Base-by-base conservation (phyloP, 148 eudicot species). In the Bassia scoparia region DNA sequence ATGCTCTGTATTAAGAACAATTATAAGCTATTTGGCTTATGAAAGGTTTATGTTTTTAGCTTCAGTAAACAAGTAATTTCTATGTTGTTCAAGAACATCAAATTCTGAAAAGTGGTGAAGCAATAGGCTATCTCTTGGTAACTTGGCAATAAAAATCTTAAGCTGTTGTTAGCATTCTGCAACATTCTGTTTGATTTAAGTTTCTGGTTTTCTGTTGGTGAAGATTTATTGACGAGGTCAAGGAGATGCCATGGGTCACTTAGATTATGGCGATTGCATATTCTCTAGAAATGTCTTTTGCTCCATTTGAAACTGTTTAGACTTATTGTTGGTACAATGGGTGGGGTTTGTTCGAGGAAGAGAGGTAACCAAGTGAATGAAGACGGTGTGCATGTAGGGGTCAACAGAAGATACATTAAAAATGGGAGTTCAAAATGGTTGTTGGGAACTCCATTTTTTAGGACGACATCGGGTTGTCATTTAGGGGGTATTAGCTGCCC, bases 391-490 rank as follows among this genome's bases (percentile, higher is more conserved):
- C 79, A 74, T 21, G 43, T 61, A 59, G 79, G 76, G 54, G 70
- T 68, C 23, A 76, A 67, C 33, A 56, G 80, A 72, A 72, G 80
- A 38, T 80, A 80, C 66, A 59, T 56, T 66, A 80, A 80, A 62
- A 80, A 80, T 80, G 83, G 83, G 58, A 80, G 83, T 58, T 80
- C 83, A 5, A 80, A 80, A 72, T 80, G 83, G 83, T 80, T 80
- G 48, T 26, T 76, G 74, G 83, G 83, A 60, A 80, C 83, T 54
- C 80, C 83, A 26, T 80, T 69, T 33, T 80, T 61, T 41, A 80
- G 83, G 72, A 58, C 68, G n/a, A 64, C 76, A 31, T 80, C 77
- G 37, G 72, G 73, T 52, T 38, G 30, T 49, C 59, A 60, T 35
- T 77, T 74, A 23, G 80, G 76, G 31, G 73, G 66, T 50, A 65